Base-by-base conservation (phyloP, 495 filamentous ascomycete genomes). In the Coniosporium apollinis region DNA sequence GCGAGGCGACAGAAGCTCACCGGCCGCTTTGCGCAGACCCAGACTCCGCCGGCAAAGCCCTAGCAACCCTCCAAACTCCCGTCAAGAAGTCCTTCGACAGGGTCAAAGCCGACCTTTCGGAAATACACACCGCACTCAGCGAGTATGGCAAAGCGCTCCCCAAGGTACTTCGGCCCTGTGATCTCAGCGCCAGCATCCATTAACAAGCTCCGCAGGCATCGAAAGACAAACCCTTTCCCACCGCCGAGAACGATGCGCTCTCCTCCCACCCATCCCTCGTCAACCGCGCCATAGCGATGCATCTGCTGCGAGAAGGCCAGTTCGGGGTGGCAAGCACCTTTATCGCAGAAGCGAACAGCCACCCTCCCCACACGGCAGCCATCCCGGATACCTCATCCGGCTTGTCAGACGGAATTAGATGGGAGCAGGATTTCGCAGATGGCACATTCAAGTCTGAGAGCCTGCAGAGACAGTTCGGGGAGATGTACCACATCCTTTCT, bases 231-330 rank as follows among this genome's bases (percentile, higher is more conserved):
- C 66, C 78, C 5, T 62, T 93, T 2, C 83, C 84, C 0, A 64
- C 57, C 19, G 76, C 73, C 30, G 81, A 85, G 28, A 75, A 82
- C 50, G 84, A 93, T 53, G 77, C 71, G n/a, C 70, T 94, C 45
- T 74, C 72, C 4, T 67, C 75, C 17, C 74, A 91, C 40, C 62
- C 76, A 4, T 57, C 67, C 22, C 67, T 93, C 7, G 80, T 94
- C 46, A 87, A 96, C 52, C 67, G 85, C 16, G 89, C 89, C 15
- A 89, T 96, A 37, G 82, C 80, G 2, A 94, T 97, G 85, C 89
- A 97, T 53, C 64, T 97, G 10, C 69, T 96, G 13, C 76, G 89
- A 16, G 91, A 96, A 61, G 89, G 89, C 22, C 79, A 93, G 51
- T 96, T 97, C 54, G 62, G 57, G 11, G 87, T 94, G 1, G 86